Evolutionary conservation across 345 rosid genomes (phyloP).

Genomic region (Firmiana major): DNA sequence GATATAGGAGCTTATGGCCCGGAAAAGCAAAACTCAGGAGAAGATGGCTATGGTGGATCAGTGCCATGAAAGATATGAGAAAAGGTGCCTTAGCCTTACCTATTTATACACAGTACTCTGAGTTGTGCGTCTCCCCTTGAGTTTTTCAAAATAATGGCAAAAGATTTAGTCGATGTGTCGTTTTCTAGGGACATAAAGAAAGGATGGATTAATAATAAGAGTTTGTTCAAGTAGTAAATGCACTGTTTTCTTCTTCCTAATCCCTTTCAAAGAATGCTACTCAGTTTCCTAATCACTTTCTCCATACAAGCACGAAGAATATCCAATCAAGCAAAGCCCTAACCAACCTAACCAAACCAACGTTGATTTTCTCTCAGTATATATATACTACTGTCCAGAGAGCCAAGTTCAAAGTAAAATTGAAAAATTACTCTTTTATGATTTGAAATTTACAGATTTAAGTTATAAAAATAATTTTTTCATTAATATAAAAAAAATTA

Average conservation of each 20-base stretch:
- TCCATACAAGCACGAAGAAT: background rate
- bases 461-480: too few relatives aligned
- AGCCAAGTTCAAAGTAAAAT: too few relatives aligned
- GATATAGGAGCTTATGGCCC: too few relatives aligned
- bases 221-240: too few relatives aligned
- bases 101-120: slow-evolving; percentile 14
- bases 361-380: background rate
- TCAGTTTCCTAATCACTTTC: background rate
- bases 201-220: too few relatives aligned
- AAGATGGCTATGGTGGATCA: slow-evolving; percentile 7
- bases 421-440: too few relatives aligned
- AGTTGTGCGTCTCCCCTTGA: background rate
- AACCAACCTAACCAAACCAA: slow-evolving; percentile 9
- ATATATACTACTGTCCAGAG: background rate
- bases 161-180: slow-evolving; percentile 19
- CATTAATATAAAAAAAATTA: too few relatives aligned
- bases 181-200: slow-evolving; percentile 13
- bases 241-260: too few relatives aligned
- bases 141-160: background rate
- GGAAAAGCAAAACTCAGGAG: background rate
- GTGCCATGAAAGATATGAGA: slow-evolving; percentile 20
- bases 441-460: too few relatives aligned
- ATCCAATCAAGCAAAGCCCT: background rate
- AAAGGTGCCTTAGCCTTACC: background rate
- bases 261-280: too few relatives aligned